These are phyloP conservation scores for Psilocybe subaeruginosa DNA, from an alignment of 768 basidiomycete genomes.

Conservation along the genomic window DNA sequence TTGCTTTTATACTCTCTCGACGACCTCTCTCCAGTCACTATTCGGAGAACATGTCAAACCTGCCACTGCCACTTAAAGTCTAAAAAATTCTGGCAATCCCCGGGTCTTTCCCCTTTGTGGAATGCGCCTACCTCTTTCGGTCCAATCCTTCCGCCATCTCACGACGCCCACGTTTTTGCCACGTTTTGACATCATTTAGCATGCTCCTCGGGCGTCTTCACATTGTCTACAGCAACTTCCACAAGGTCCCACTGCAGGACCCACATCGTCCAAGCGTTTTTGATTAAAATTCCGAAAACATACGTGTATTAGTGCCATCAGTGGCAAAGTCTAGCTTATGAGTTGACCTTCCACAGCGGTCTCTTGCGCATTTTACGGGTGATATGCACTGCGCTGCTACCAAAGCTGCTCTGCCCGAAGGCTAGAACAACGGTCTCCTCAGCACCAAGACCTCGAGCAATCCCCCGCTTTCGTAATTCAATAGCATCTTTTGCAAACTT, in stretches of 20 bases:
- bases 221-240: not conserved
- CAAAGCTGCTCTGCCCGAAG: slow-evolving; percentile 73
- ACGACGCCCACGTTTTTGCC: slow-evolving; percentile 32
- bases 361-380: slow-evolving; percentile 86
- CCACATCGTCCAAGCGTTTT: slow-evolving; percentile 14
- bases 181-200: slow-evolving; percentile 20
- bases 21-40: slow-evolving; percentile 19
- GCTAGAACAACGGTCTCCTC: slow-evolving; percentile 94
- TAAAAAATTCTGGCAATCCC: slow-evolving; percentile 38
- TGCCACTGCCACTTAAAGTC: slow-evolving; percentile 42
- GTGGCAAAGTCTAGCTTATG: slow-evolving; percentile 40
- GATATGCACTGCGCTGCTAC: slow-evolving; percentile 80
- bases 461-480: slow-evolving; percentile 79
- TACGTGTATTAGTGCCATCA: not conserved
- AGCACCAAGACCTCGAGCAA: slow-evolving; percentile 67
- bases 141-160: slow-evolving; percentile 26
- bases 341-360: slow-evolving; percentile 81
- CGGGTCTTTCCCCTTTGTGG: slow-evolving; percentile 34
- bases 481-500: slow-evolving; percentile 92
- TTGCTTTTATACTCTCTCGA: slow-evolving; percentile 17
- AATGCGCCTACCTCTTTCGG: slow-evolving; percentile 20
- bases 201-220: not conserved
- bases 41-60: slow-evolving; percentile 35
- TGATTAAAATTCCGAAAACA: not conserved
- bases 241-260: not conserved